Evolutionary conservation across 495 filamentous ascomycete species (phyloP), one percentile per base, ranked within the genome.

Genomic region (Umbilicaria muhlenbergii): DNA sequence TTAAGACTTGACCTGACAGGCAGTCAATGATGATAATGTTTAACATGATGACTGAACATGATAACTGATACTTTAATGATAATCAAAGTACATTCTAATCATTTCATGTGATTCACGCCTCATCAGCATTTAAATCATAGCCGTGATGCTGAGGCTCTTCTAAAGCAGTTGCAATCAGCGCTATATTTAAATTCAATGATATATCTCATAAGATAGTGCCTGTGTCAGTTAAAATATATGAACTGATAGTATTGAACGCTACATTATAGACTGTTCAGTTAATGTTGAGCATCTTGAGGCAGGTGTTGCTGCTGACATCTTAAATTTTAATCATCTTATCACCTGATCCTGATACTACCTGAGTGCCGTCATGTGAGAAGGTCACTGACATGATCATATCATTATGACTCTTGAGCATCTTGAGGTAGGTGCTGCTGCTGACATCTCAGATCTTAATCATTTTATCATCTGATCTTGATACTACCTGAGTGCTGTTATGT

Each of bases 401-500:
- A 5, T 5, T 21, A 21, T 21, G 19, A 5, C 19, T 5, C 19
- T 21, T 5, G 19, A 21, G 19, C 19, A 5, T 21, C 19, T 21
- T 21, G 19, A 21, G 19, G 19, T 5, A 21, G 19, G 19, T 5
- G 19, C 19, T 5, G 19, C 19, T 21, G 19, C 19, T 5, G 19
- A 36, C 12, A 52, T 63, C 51, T 57, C 59, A 63, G 10, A 63
- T 42, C 47, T 55, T 60, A 42, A 58, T 32, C 2, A 49, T 62
- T 0, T 32, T 0, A 31, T 62, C 56, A 14, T 19, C 3, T 19
- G 53, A 55, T 39, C 45, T 43, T 4, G 51, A 62, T 5, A 54
- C 53, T 5, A 62, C 37, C 19, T 39, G 50, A 14, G 33, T 47
- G 17, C 33, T 32, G 40, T 59, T 47, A n/a, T 31, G 45, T 6